These are phyloP conservation scores for Castanopsis chinensis DNA, from an alignment of 306 rosid genomes.

Conservation along the genomic window DNA sequence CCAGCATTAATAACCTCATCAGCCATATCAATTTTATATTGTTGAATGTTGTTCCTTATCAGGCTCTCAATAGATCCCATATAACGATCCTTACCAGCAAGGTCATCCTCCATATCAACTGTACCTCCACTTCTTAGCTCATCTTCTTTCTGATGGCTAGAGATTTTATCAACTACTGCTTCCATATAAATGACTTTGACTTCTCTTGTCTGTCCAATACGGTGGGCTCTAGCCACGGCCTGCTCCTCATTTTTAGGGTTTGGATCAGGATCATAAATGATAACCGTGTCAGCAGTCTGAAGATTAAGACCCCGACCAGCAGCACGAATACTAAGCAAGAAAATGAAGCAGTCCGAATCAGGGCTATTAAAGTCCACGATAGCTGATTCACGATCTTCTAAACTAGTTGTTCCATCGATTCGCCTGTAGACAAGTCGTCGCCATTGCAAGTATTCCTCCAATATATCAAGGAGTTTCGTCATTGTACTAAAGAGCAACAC, in stretches of 20 bases:
- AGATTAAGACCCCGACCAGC: constrained; percentile 99
- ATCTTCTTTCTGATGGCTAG: constrained; percentile 93
- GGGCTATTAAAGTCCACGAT: constrained; percentile 90
- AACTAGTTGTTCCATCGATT: constrained; percentile 95
- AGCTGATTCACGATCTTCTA: constrained; percentile 98
- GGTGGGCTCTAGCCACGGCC: constrained; percentile 99
- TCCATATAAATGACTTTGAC: constrained; percentile 97
- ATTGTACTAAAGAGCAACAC: constrained; percentile 96
- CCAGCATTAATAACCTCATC: constrained; percentile 99
- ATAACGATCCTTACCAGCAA: constrained; percentile 97
- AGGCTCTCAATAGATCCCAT: constrained; percentile 95
- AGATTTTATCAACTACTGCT: constrained; percentile 90
- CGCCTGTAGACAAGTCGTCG: constrained; percentile 78
- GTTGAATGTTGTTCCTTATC: constrained; percentile 92
- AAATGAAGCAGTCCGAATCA: constrained; percentile 80
- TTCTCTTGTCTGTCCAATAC: constrained; percentile 95
- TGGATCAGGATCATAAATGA: constrained; percentile 98
- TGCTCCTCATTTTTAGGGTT: constrained; percentile 99
- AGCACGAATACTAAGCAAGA: constrained; percentile 97
- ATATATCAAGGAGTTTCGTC: constrained; percentile 91
- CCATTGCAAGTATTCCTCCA: constrained; percentile 96
- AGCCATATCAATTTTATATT: constrained; percentile 98
- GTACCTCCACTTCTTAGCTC: constrained; percentile 79
- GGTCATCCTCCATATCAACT: constrained; percentile 85
- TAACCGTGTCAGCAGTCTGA: constrained; percentile 96